Percentiles rank a stretch among this genome's conserved stretches.
These are phyloP conservation scores for Melampsora larici-populina DNA, from an alignment of 1,284 basidiomycete genomes.

Conservation along the genomic window DNA sequence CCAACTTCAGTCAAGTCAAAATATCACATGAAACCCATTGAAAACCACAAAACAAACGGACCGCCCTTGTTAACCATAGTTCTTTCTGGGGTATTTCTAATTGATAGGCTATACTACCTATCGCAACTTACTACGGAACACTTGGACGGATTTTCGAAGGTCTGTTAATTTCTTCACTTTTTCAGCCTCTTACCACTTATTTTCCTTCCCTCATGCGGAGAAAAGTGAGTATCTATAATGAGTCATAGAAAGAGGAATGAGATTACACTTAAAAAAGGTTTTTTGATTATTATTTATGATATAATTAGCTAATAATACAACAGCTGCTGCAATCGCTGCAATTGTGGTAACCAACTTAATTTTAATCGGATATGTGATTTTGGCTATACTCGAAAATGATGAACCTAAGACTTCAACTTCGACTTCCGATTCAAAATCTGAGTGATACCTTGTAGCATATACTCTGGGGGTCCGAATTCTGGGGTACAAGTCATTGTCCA, in stretches of 20 bases:
- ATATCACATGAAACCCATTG: neutral
- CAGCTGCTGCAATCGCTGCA: conserved; percentile 28
- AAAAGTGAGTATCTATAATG: neutral
- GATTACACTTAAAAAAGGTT: neutral
- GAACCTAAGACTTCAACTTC: neutral
- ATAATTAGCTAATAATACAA: conserved; percentile 26
- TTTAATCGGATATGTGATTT: conserved; percentile 27
- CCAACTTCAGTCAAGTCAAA: neutral
- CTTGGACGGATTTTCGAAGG: conserved; percentile 33
- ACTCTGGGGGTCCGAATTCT: too few species aligned
- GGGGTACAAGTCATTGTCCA: too few species aligned
- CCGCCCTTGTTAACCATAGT: neutral
- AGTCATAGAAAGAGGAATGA: neutral
- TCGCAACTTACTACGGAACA: conserved; percentile 32
- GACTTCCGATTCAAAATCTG: neutral
- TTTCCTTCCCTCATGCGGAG: neutral
- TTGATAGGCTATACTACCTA: conserved; percentile 25
- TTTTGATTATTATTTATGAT: conserved; percentile 2
- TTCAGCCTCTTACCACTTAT: neutral
- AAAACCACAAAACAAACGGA: neutral
- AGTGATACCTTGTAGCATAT: too few species aligned
- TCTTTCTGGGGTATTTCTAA: neutral
- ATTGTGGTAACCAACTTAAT: conserved; percentile 42
- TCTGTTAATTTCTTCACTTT: conserved; percentile 5
- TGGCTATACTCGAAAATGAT: conserved; percentile 25